Percentiles rank a stretch among this genome's conserved stretches.
These are phyloP conservation scores for Candida ponderosae DNA, from an alignment of 805 yeast genomes.

Conservation along the genomic window DNA sequence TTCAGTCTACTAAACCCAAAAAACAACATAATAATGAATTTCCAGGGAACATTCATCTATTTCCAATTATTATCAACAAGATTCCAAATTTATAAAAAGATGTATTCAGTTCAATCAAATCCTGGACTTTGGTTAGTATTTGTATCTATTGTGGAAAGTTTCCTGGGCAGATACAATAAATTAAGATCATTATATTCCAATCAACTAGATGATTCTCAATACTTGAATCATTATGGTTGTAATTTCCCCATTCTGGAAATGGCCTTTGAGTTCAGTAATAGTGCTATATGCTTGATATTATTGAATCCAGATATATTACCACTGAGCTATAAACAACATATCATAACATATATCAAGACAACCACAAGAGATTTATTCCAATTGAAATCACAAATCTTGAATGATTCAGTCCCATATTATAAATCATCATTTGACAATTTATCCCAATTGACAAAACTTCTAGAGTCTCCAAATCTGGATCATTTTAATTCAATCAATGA, in stretches of 20 bases:
- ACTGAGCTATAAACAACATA: slow-evolving; percentile 5
- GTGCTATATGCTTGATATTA: slow-evolving; percentile 5
- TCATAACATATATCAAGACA: slow-evolving; percentile 6
- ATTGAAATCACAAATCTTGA: slow-evolving; percentile 7
- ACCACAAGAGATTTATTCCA: slow-evolving; percentile 5
- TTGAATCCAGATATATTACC: slow-evolving; percentile 10
- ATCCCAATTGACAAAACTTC: background rate
- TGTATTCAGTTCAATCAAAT: slow-evolving; percentile 7
- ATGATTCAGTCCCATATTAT: slow-evolving; percentile 13
- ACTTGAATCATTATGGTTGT: background rate
- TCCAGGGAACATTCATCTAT: slow-evolving; percentile 13
- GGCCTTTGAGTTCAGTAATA: slow-evolving; percentile 1
- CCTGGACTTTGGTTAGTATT: slow-evolving; percentile 14
- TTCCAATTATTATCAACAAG: slow-evolving; percentile 9
- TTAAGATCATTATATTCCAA: slow-evolving; percentile 5
- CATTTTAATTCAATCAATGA: background rate
- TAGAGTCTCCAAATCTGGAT: background rate
- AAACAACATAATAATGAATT: slow-evolving; percentile 8
- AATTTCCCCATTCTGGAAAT: slow-evolving; percentile 10
- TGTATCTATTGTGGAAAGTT: slow-evolving; percentile 15
- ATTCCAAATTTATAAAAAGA: slow-evolving; percentile 10
- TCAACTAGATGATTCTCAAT: slow-evolving; percentile 5
- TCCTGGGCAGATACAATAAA: slow-evolving; percentile 11
- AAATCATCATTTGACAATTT: slow-evolving; percentile 8
- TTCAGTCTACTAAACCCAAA: slow-evolving; percentile 9